Evolutionary conservation across 306 rosid species (phyloP).

Genomic region (Glycine tomentella): DNA sequence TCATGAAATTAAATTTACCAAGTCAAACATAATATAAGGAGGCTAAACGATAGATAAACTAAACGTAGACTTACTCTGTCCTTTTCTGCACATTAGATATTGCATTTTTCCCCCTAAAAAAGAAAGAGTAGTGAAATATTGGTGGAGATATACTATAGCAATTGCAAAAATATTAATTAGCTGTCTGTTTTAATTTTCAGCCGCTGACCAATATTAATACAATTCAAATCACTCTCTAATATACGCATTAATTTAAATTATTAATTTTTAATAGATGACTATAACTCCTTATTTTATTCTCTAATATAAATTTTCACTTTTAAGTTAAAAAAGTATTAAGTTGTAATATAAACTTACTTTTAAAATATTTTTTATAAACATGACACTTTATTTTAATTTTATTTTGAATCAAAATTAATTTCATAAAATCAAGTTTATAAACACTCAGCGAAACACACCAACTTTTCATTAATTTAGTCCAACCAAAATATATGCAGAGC

Average conservation of each 20-base stretch:
- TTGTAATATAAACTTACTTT: background rate
- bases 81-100: background rate
- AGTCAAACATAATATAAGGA: background rate
- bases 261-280: background rate
- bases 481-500: background rate
- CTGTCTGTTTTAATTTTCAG: background rate
- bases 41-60: background rate
- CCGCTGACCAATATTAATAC: too few species aligned
- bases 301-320: background rate
- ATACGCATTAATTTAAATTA: too few species aligned
- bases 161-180: background rate
- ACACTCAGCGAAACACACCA: background rate
- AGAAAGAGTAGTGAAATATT: background rate
- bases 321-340: background rate
- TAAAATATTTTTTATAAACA: too few species aligned
- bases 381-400: too few species aligned
- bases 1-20: background rate
- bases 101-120: background rate
- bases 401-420: too few species aligned
- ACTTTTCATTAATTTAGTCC: background rate
- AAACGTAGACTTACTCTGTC: background rate
- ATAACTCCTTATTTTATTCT: background rate
- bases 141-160: background rate
- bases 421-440: too few species aligned
- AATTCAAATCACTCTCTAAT: too few species aligned